A percentile compares a stretch with the other conserved stretches of the same genome.
These are phyloP conservation scores for Chytridium lagenaria DNA, from an alignment of 371 early-diverging fungal genomes.

Conservation along the genomic window DNA sequence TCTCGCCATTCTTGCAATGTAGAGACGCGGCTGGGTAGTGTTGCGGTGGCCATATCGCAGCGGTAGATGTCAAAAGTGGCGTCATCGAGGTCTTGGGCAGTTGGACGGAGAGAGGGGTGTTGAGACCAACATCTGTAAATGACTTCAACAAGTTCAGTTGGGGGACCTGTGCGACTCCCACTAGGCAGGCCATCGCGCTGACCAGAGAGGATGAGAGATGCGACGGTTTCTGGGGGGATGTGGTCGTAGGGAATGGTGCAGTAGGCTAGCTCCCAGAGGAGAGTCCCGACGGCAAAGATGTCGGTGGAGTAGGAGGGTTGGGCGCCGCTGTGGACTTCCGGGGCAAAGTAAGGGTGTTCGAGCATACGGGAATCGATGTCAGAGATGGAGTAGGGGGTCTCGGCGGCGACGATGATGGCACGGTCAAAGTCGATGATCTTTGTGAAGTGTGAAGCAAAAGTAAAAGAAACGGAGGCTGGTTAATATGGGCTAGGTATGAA, in stretches of 20 bases:
- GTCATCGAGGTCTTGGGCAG: background rate
- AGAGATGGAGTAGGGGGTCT: background rate
- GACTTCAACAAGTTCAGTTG: background rate
- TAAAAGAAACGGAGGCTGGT: no score
- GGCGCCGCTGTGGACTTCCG: background rate
- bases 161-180: background rate
- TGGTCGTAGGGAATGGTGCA: slow-evolving; percentile 7
- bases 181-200: background rate
- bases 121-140: background rate
- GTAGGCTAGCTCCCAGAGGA: slow-evolving; percentile 18
- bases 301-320: background rate
- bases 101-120: background rate
- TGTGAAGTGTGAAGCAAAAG: background rate
- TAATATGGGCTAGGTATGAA: no score
- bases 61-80: background rate
- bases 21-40: background rate
- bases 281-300: slow-evolving; percentile 15
- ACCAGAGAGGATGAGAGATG: background rate
- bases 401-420: background rate
- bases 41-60: background rate
- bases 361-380: background rate
- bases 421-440: slow-evolving; percentile 21
- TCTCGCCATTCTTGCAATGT: background rate
- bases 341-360: slow-evolving; percentile 16
- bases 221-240: background rate